These are phyloP conservation scores for Annulohypoxylon moriforme DNA, from an alignment of 495 filamentous ascomycete genomes.

Conservation along the genomic window DNA sequence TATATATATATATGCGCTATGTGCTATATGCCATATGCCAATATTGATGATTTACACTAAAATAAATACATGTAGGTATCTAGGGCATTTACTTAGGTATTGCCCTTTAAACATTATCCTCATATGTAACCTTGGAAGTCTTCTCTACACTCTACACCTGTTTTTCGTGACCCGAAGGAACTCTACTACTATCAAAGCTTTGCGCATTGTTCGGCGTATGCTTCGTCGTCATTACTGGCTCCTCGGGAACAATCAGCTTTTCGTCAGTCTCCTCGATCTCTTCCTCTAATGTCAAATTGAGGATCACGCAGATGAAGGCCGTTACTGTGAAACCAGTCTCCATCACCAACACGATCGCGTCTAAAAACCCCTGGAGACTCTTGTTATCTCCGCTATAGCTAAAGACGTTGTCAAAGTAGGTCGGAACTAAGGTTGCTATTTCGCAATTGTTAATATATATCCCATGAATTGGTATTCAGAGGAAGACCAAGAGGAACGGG, in stretches of 20 bases:
- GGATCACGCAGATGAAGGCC: constrained; percentile 73
- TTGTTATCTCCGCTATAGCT: constrained; percentile 75
- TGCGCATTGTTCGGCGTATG: background rate
- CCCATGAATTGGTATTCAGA: background rate
- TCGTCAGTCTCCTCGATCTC: constrained; percentile 70
- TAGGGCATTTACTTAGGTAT: too few species aligned
- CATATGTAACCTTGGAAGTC: too few species aligned
- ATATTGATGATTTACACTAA: too few species aligned
- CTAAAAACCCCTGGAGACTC: constrained; percentile 78
- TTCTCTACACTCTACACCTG: constrained; percentile 9
- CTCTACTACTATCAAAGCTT: constrained; percentile 22
- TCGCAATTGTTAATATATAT: constrained; percentile 30
- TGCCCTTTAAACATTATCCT: too few species aligned
- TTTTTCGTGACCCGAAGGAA: constrained; percentile 21
- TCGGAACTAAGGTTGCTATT: constrained; percentile 79
- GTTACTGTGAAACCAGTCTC: constrained; percentile 82
- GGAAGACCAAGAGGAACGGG: background rate
- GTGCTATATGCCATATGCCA: too few species aligned
- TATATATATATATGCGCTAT: too few species aligned
- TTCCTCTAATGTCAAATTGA: constrained; percentile 79
- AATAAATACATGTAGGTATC: background rate
- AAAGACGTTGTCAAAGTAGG: constrained; percentile 82
- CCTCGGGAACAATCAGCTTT: constrained; percentile 17
- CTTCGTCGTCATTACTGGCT: constrained; percentile 19
- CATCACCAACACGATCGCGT: constrained; percentile 84